Base-by-base conservation (phyloP, 768 basidiomycete species). In the Suillus paluster region DNA sequence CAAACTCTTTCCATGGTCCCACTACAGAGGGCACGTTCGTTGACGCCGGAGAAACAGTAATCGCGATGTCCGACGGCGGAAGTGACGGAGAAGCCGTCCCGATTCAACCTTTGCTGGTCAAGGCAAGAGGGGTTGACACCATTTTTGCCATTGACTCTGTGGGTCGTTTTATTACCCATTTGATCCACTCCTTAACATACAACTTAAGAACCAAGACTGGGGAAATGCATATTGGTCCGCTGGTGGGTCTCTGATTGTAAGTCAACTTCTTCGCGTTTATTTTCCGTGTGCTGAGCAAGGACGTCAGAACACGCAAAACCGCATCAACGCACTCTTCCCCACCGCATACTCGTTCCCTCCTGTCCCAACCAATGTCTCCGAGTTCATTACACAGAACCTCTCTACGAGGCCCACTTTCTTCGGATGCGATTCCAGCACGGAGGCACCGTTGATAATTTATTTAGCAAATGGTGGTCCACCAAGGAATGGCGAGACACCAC, bases 401-500 rank as follows among this genome's bases (percentile, higher is more conserved):
- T 61, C 60, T 44, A 61, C 60, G 23, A 15, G 71, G 25, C 76
- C 76, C 8, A 75, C 73, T 25, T 77, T 79, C 71, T 78, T 78
- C 61, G 78, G 77, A 19, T 78, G 77, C 61, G 63, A 73, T 53
- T 42, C 64, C 30, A 67, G 49, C 45, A 65, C 66, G 12, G 72
- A 75, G 34, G 76, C 76, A 23, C 83, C 84, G 8, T 64, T 85
- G 48, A 71, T 86, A 52, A 75, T 85, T 60, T 87, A 87, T 72
- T 66, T 85, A n/a, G 83, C 84, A 9, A 82, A 81, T 70, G 81
- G 82, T 58, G 80, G 78, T 15, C 68, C 76, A 12, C 77, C 77
- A 52, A 73, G 71, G 52, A 72, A 77, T 56, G 71, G 77, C 21
- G 65, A 74, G n/a, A 66, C 73, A 30, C 65, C 71, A 38, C 63